phyloP scores from a whole-genome alignment of 345 rosid genomes.

The Gossypium bickii region DNA sequence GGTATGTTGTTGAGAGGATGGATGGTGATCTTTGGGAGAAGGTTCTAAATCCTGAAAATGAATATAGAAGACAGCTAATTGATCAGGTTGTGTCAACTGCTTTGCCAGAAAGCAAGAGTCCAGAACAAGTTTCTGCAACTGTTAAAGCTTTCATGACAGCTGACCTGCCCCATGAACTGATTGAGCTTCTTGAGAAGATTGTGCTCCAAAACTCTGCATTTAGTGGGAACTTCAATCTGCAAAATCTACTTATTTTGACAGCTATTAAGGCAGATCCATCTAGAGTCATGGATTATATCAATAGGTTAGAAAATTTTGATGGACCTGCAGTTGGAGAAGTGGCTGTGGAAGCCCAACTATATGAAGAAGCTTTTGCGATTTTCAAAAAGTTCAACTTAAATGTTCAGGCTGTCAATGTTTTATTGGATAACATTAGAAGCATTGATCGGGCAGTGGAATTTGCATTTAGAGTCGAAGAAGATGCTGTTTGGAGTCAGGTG shows the following conservation, averaged over 20 bases:
- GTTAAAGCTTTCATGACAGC: constrained; percentile 87
- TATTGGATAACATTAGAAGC: constrained; percentile 63
- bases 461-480: constrained; percentile 95
- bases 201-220: constrained; percentile 97
- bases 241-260: constrained; percentile 92
- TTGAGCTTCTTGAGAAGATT: constrained; percentile 90
- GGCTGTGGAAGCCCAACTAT: constrained; percentile 87
- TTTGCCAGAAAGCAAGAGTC: constrained; percentile 87
- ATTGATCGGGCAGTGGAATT: constrained; percentile 90
- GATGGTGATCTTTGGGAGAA: constrained; percentile 97
- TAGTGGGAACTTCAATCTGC: constrained; percentile 95
- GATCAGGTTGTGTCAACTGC: constrained; percentile 99
- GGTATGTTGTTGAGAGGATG: constrained; percentile 99
- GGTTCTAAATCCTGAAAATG: constrained; percentile 85
- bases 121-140: constrained; percentile 84
- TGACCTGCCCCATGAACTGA: constrained; percentile 73
- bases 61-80: constrained; percentile 81
- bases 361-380: constrained; percentile 79
- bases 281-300: constrained; percentile 94
- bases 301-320: constrained; percentile 95
- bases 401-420: constrained; percentile 69
- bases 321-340: constrained; percentile 98
- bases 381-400: constrained; percentile 84
- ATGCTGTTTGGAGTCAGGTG: constrained; percentile 96
- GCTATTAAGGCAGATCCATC: constrained; percentile 96